Evolutionary conservation across 2,329 filamentous ascomycete genomes (phyloP).

Genomic region (Aspergillus calidoustus): DNA sequence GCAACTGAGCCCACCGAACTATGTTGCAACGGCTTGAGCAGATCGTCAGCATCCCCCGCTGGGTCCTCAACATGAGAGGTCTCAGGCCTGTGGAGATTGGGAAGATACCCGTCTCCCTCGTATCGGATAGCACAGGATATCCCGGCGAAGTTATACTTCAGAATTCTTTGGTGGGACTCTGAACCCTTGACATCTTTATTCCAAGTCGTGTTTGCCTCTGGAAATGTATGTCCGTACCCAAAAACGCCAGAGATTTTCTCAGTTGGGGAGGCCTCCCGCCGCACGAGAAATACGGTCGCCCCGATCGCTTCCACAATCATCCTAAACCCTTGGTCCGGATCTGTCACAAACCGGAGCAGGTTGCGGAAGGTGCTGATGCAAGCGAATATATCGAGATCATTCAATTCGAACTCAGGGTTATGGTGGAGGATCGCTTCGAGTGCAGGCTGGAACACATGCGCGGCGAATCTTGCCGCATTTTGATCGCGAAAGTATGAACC

Average conservation of each 20-base stretch:
- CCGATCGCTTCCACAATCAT: constrained; percentile 62
- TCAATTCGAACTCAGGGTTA: constrained; percentile 41
- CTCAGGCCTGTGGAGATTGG: constrained; percentile 10
- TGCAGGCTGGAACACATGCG: constrained; percentile 51
- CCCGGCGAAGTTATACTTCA: constrained; percentile 62
- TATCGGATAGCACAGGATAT: constrained; percentile 59
- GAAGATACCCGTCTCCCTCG: constrained; percentile 63
- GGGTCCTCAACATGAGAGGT: background rate
- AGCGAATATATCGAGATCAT: constrained; percentile 58
- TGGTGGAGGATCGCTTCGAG: constrained; percentile 48
- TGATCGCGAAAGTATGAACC: constrained; percentile 53
- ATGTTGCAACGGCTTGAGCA: constrained; percentile 11
- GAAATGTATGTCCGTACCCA: constrained; percentile 70
- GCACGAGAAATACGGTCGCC: constrained; percentile 65
- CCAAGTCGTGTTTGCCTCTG: constrained; percentile 70
- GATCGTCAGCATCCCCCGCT: background rate
- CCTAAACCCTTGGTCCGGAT: constrained; percentile 56
- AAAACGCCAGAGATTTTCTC: constrained; percentile 59
- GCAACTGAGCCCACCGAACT: background rate
- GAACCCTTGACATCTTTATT: constrained; percentile 58
- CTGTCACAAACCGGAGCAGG: constrained; percentile 61
- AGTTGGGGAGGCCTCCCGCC: constrained; percentile 63
- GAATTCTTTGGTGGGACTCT: constrained; percentile 64
- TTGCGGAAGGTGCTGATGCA: constrained; percentile 67
- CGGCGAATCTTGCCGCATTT: constrained; percentile 38